Evolutionary conservation across 352 stramenopile species (phyloP).

Genomic region (Phytophthora cactorum): DNA sequence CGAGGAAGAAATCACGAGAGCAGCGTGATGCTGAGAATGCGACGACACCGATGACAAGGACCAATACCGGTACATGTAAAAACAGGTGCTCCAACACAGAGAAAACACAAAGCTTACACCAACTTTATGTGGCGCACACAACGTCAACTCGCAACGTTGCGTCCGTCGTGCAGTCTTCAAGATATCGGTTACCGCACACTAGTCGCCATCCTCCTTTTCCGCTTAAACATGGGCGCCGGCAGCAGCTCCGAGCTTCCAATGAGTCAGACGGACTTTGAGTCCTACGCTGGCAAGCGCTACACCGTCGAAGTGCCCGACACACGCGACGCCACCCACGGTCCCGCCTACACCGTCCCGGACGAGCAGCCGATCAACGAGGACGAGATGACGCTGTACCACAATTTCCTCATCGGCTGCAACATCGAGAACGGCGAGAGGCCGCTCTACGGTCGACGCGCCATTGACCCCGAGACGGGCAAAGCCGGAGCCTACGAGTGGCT

Average conservation of each 20-base stretch:
- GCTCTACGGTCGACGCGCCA: slow-evolving; percentile 36
- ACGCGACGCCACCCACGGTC: slow-evolving; percentile 28
- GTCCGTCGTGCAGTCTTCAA: slow-evolving; percentile 13
- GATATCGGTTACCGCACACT: slow-evolving; percentile 3
- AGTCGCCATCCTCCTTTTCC: background rate
- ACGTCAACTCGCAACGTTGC: background rate
- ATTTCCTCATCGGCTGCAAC: slow-evolving; percentile 33
- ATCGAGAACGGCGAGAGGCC: slow-evolving; percentile 30
- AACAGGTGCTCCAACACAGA: no score
- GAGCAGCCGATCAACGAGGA: slow-evolving; percentile 19
- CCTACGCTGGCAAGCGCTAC: slow-evolving; percentile 33
- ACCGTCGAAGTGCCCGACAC: slow-evolving; percentile 37
- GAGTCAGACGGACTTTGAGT: slow-evolving; percentile 34
- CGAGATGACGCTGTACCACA: slow-evolving; percentile 42
- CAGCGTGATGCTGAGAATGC: no score
- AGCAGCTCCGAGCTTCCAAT: slow-evolving; percentile 32
- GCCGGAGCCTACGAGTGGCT: slow-evolving; percentile 47
- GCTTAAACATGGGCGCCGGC: slow-evolving; percentile 24
- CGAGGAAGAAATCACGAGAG: no score
- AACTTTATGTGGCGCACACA: background rate
- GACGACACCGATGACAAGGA: no score
- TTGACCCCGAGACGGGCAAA: slow-evolving; percentile 27
- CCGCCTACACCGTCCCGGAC: slow-evolving; percentile 29
- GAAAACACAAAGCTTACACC: background rate
- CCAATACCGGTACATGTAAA: no score